A percentile compares a stretch with the other conserved stretches of the same genome.
Evolutionary conservation across 495 filamentous ascomycete species (phyloP).

Genomic region (Arthonia radiata): DNA sequence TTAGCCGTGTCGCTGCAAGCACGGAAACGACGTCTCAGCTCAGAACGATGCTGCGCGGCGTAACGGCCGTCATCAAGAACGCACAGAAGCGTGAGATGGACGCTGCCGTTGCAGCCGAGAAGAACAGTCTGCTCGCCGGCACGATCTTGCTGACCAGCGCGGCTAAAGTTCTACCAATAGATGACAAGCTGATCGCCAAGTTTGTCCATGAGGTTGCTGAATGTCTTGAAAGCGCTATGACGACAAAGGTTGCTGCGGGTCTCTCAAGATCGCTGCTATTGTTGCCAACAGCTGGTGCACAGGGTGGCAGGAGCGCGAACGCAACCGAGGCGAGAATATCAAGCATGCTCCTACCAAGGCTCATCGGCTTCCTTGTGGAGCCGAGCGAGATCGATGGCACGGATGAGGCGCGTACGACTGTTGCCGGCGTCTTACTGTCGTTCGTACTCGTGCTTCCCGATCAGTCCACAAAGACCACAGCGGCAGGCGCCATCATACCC

Average conservation of each 20-base stretch:
- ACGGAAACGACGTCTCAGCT: slow-evolving; percentile 24
- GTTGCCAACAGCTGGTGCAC: slow-evolving; percentile 32
- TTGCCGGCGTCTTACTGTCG: slow-evolving; percentile 46
- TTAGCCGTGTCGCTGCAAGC: slow-evolving; percentile 22
- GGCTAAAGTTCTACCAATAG: slow-evolving; percentile 40
- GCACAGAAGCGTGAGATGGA: slow-evolving; percentile 66
- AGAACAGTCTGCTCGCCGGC: slow-evolving; percentile 68
- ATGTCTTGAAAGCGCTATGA: slow-evolving; percentile 55
- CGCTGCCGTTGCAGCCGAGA: slow-evolving; percentile 65
- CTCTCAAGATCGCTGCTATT: slow-evolving; percentile 59
- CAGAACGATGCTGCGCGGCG: slow-evolving; percentile 53
- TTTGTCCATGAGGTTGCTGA: slow-evolving; percentile 59
- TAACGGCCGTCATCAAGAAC: slow-evolving; percentile 54
- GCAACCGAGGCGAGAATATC: slow-evolving; percentile 45
- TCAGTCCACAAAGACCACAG: slow-evolving; percentile 25
- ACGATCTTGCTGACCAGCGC: slow-evolving; percentile 75
- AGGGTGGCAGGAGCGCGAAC: slow-evolving; percentile 3
- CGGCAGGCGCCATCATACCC: slow-evolving; percentile 52
- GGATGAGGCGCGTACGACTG: slow-evolving; percentile 39
- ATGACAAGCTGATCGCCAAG: slow-evolving; percentile 40
- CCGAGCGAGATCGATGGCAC: slow-evolving; percentile 40
- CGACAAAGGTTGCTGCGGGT: slow-evolving; percentile 67
- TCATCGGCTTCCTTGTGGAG: slow-evolving; percentile 48
- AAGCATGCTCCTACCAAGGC: slow-evolving; percentile 45
- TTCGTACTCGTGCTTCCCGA: slow-evolving; percentile 31